Conservation (phyloP, 148 eudicot species). For the Chenopodium quinoa region DNA sequence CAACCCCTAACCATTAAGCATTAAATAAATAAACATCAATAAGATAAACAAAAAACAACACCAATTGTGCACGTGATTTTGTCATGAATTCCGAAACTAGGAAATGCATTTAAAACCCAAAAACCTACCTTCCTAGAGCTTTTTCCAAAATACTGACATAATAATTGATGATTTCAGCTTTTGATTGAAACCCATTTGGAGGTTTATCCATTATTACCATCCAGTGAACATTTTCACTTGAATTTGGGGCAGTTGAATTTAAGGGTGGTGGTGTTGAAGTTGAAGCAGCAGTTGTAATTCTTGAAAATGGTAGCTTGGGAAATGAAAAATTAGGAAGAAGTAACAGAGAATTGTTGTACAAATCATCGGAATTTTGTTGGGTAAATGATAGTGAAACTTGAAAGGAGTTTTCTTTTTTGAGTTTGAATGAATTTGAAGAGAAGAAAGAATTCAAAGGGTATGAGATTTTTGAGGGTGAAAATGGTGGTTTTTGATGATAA, state of each 20-base stretch:
- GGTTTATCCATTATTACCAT: conserved; percentile 58
- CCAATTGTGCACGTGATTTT: background rate
- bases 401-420: background rate
- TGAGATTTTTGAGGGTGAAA: background rate
- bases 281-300: background rate
- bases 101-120: background rate
- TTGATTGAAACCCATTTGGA: conserved; percentile 34
- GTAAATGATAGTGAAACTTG: background rate
- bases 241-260: conserved; percentile 5
- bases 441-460: background rate
- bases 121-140: conserved; percentile 55
- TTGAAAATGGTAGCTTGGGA: background rate
- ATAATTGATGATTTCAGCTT: conserved; percentile 47
- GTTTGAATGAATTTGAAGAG: background rate
- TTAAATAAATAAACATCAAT: too few species aligned
- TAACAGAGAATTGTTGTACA: background rate
- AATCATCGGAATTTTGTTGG: background rate
- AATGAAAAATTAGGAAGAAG: background rate
- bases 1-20: conserved; percentile 1
- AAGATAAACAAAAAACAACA: background rate
- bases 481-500: background rate
- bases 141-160: conserved; percentile 51
- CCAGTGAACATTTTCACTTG: conserved; percentile 44
- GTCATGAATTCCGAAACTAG: background rate
- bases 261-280: background rate